phyloP scores from a whole-genome alignment of 768 basidiomycete species.

The Tephrocybe sp. region DNA sequence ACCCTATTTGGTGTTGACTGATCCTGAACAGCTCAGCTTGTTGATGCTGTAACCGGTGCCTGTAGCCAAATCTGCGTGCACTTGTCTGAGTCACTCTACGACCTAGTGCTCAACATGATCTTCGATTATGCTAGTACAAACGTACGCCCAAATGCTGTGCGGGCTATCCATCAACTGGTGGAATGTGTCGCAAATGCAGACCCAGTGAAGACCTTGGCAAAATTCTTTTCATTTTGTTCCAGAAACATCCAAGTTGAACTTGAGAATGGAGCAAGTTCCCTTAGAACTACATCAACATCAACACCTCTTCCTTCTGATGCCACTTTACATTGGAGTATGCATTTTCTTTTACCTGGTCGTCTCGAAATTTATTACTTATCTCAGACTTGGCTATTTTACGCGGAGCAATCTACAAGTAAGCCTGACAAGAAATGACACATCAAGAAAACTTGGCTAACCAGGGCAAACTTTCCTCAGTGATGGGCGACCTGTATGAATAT shows the following conservation, averaged over 20 bases:
- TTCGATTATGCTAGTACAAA: slow-evolving; percentile 80
- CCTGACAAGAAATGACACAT: too few species aligned
- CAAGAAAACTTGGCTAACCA: too few species aligned
- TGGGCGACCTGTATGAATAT: slow-evolving; percentile 52
- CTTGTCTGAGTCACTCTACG: slow-evolving; percentile 70
- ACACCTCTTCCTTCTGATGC: slow-evolving; percentile 75
- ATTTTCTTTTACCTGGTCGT: background rate
- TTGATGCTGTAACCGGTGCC: slow-evolving; percentile 72
- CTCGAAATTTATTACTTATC: background rate
- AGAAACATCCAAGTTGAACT: slow-evolving; percentile 72
- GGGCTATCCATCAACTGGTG: slow-evolving; percentile 83
- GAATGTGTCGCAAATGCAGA: slow-evolving; percentile 82
- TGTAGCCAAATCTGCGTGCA: slow-evolving; percentile 79
- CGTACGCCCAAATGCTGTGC: slow-evolving; percentile 81
- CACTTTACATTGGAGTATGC: slow-evolving; percentile 83
- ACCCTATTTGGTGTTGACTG: background rate
- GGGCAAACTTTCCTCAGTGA: slow-evolving; percentile 34
- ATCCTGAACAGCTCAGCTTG: slow-evolving; percentile 54
- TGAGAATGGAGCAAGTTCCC: slow-evolving; percentile 80
- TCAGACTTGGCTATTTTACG: slow-evolving; percentile 72
- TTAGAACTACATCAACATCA: slow-evolving; percentile 67
- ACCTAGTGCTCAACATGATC: slow-evolving; percentile 79
- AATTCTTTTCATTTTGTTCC: slow-evolving; percentile 73
- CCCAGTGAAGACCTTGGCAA: slow-evolving; percentile 71
- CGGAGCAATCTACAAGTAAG: slow-evolving; percentile 80